Conservation (phyloP, 2,329 filamentous ascomycete genomes). For the Tolypocladium pustulatum region DNA sequence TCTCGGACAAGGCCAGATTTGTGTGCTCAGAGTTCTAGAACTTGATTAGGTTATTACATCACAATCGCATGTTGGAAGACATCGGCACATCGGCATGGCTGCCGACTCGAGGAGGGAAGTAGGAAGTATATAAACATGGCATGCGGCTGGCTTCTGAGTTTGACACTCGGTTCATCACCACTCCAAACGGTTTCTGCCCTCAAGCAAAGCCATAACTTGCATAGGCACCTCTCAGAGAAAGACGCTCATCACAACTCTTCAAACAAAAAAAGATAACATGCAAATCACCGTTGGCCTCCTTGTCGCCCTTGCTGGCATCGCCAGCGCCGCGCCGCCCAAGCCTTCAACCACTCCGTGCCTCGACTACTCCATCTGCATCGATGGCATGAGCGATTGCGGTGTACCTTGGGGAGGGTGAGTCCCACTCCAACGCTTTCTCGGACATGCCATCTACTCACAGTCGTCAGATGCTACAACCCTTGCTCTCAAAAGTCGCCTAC, state of each 20-base stretch:
- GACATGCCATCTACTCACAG: neutral
- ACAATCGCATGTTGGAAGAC: neutral
- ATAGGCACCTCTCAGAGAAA: neutral
- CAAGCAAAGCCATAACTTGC: neutral
- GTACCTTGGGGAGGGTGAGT: slow-evolving; percentile 16
- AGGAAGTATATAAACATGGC: neutral
- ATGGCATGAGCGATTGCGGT: slow-evolving; percentile 16
- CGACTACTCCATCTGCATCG: slow-evolving; percentile 12
- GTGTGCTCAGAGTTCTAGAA: neutral
- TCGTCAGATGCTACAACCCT: slow-evolving; percentile 17
- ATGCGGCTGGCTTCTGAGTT: neutral
- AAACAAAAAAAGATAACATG: neutral
- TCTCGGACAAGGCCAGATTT: neutral
- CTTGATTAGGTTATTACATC: neutral
- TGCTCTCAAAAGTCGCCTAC: slow-evolving; percentile 13
- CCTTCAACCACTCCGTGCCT: neutral
- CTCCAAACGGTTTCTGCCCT: neutral
- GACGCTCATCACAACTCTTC: neutral
- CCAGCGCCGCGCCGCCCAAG: neutral
- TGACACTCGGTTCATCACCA: neutral
- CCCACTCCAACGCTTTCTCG: neutral
- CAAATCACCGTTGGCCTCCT: neutral
- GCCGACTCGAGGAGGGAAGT: neutral
- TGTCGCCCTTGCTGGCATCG: neutral
- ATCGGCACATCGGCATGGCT: too few species aligned